phyloP scores from a whole-genome alignment of 208 protist genomes.

The Crithidia expoeki region DNA sequence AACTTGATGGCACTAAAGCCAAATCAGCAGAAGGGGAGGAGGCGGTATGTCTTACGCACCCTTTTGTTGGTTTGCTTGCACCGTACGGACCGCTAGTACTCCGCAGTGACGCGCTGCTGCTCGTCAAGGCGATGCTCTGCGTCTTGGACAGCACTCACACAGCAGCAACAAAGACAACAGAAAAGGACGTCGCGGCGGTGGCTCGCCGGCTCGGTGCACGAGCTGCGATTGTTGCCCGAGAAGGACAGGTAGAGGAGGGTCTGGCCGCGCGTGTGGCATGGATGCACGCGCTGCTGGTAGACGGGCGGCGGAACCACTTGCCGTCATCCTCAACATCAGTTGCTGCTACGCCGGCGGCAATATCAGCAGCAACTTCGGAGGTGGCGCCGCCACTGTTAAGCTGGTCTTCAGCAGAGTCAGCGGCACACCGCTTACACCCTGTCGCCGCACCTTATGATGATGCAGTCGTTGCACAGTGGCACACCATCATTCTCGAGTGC shows the following conservation, averaged over 20 bases:
- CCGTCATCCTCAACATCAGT: background rate
- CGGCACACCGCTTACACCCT: background rate
- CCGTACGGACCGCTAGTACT: constrained; percentile 22
- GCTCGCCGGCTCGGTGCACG: constrained; percentile 26
- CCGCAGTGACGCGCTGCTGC: constrained; percentile 22
- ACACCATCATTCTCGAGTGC: constrained; percentile 8
- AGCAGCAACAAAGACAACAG: background rate
- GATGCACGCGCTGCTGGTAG: constrained; percentile 28
- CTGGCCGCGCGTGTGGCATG: constrained; percentile 17
- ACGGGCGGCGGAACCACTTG: constrained; percentile 13
- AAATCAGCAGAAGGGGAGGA: background rate
- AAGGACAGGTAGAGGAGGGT: constrained; percentile 26
- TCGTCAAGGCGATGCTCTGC: constrained; percentile 27
- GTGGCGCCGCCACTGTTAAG: background rate
- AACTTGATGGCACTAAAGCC: background rate
- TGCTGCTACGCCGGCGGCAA: background rate
- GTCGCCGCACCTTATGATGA: background rate
- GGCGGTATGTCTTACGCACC: background rate
- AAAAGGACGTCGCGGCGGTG: constrained; percentile 10
- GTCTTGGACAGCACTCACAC: constrained; percentile 4
- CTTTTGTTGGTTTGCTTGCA: constrained; percentile 11
- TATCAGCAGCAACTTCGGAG: background rate
- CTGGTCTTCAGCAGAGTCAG: background rate
- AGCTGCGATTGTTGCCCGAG: constrained; percentile 25
- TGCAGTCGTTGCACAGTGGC: constrained; percentile 19